Percentiles rank a stretch among this genome's conserved stretches.
Conservation (phyloP, 2,329 filamentous ascomycete genomes). For the Penicillium italicum region DNA sequence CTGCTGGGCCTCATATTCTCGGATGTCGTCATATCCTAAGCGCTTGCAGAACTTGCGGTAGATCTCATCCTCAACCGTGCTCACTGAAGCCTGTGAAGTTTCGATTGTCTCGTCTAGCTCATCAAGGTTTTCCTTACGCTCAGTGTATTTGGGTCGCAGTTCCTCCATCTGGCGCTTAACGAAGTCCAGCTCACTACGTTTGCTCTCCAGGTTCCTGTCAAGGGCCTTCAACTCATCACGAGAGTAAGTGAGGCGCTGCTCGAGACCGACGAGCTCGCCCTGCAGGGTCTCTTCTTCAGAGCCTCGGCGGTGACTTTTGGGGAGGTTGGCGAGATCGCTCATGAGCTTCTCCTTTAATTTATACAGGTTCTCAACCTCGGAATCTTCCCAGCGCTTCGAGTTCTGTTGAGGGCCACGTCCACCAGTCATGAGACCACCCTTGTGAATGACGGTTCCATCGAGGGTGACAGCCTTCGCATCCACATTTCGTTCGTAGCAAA, state of each 20-base stretch:
- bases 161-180: constrained; percentile 70
- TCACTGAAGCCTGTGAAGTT: constrained; percentile 61
- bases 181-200: constrained; percentile 74
- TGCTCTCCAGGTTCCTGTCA: constrained; percentile 78
- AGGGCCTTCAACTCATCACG: constrained; percentile 74
- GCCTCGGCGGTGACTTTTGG: constrained; percentile 70
- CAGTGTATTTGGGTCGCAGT: constrained; percentile 70
- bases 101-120: constrained; percentile 56
- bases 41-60: constrained; percentile 82
- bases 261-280: constrained; percentile 73
- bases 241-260: constrained; percentile 68
- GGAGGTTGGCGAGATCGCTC: constrained; percentile 74
- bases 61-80: constrained; percentile 80
- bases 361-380: constrained; percentile 80
- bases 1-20: constrained; percentile 90
- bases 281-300: constrained; percentile 77
- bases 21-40: constrained; percentile 83
- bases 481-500: constrained; percentile 79
- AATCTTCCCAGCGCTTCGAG: constrained; percentile 82
- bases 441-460: constrained; percentile 95
- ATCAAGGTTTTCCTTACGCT: constrained; percentile 67
- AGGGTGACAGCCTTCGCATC: constrained; percentile 92
- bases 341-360: constrained; percentile 71
- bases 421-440: constrained; percentile 94
- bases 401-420: constrained; percentile 75